Evolutionary conservation across 1,284 basidiomycete genomes (phyloP), one percentile per base, ranked within the genome.

Genomic region (Vanrija sp.): DNA sequence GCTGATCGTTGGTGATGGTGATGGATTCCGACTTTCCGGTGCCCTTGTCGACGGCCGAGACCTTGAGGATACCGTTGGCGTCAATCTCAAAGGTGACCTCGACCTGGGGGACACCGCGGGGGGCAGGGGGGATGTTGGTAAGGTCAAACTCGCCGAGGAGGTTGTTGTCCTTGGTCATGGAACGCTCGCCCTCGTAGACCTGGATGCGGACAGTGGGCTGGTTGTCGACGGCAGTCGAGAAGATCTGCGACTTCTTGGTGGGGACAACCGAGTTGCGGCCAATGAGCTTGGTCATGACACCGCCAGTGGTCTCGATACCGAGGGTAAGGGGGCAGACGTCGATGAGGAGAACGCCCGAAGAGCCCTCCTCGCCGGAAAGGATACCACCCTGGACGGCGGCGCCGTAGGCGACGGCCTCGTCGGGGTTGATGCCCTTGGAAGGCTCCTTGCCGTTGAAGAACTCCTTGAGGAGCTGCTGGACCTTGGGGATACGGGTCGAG

Each of bases 301-400:
- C 95, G 79, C 96, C 95, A 67, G 94, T 90, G 54, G 93, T 98
- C 82, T 98, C 96, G 75, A 98, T 97, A 85, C 78, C 95, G 73
- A 92, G 87, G 57, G 96, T 97, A 49, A 99, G 81, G 61, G 95
- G 95, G 59, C 93, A 83, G 56, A 98, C 96, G 78, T 99, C 95
- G 75, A 98, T 90, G 57, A 98, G 85, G 55, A 98, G 86, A 57
- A 98, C 83, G 75, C 96, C 93, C 78, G 94, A 90, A 44, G 91
- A 96, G 83, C 94, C 96, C 83, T 98, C 94, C 78, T 97, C 92
- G 75, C 96, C 96, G 31, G 93, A 89, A 58, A 98, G 87, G 69
- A 99, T 96, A 71, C 93, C 95, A 58, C 93, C 95, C 81, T 98
- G 96, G 69, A 98, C 95, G 62, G 96, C 94, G 64, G 95, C 96